Conservation (phyloP, 2,329 filamentous ascomycete species). For the Cercospora citrullina region DNA sequence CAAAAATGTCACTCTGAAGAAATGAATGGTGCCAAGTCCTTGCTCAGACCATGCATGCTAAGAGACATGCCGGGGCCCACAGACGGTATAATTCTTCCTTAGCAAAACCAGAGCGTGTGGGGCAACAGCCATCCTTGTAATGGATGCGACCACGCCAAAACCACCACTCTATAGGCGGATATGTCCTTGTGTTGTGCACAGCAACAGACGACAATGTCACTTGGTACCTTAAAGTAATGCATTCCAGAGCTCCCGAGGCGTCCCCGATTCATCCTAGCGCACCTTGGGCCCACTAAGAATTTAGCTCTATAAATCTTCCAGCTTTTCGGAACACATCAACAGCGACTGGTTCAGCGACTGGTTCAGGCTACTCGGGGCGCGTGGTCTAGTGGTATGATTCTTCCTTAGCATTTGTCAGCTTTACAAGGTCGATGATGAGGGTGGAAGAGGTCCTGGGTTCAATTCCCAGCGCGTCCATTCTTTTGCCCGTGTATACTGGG, state of each 20-base stretch:
- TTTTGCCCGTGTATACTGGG: no score
- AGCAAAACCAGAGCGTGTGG: no score
- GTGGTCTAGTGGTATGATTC: conserved; percentile 12
- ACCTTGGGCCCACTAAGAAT: not conserved
- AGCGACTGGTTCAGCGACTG: no score
- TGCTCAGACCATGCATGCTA: no score
- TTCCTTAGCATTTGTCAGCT: conserved; percentile 4
- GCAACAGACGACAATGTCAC: not conserved
- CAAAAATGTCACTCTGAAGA: no score
- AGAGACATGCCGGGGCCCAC: no score
- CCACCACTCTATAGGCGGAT: not conserved
- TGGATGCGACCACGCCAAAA: not conserved
- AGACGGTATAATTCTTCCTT: no score
- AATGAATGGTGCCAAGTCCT: no score
- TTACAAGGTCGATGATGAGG: not conserved
- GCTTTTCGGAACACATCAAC: no score
- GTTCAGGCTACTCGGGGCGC: not conserved
- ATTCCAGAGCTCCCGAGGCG: not conserved
- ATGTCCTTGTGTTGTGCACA: not conserved
- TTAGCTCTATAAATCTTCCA: not conserved
- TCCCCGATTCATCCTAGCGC: not conserved
- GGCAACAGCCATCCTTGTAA: no score
- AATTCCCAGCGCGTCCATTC: not conserved
- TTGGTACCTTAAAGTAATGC: not conserved
- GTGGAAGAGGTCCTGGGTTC: not conserved